Evolutionary conservation across 176 grass and related monocot genomes (phyloP), one percentile per base, ranked within the genome.

Genomic region (Zoysia japonica): DNA sequence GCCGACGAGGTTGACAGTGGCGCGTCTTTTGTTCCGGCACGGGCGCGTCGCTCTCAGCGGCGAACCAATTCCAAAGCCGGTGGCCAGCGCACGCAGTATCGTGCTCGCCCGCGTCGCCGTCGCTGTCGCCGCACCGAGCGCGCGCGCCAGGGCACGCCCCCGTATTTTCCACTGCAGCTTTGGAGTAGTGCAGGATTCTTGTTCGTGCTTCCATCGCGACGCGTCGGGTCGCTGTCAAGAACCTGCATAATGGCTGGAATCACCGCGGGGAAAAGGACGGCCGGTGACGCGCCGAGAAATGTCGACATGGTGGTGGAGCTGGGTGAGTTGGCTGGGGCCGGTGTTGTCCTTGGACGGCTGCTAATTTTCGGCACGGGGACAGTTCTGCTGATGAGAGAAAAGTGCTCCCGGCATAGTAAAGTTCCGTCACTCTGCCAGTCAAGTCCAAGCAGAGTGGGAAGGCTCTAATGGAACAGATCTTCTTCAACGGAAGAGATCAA

Each of bases 31-130:
- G 63, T 75, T 55, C 12, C 61, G 6, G 50, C 15, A 44, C 56
- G 54, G 37, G 49, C 41, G 14, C n/a, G 65, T 84, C 81, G 0
- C 60, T 56, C 4, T 76, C 64, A 70, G 16, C 41, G 48, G 70
- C 70, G 7, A 79, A 54, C 6, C 52, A 28, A 28, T 28, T 28
- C 28, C 65, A 56, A 68, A 61, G 39, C 70, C 20, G 8, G 62
- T 54, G 69, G 76, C 48, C 76, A 13, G 47, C 49, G 53, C 76
- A 80, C 86, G 64, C 81, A 13, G 86, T 41, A 80, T 79, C 53
- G 19, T 79, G 61, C 56, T 8, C 14, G n/a, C 11, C 72, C 14
- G n/a, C 11, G 78, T 76, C 46, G 20, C 64, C 46, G 10, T 67
- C 76, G 12, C 49, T 36, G 2, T 69, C 67, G 8, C 66, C 66